Percentiles rank a stretch among this genome's conserved stretches.
These are phyloP conservation scores for Zoysia matrella DNA, from an alignment of 202 grass and related monocot species.

Conservation along the genomic window DNA sequence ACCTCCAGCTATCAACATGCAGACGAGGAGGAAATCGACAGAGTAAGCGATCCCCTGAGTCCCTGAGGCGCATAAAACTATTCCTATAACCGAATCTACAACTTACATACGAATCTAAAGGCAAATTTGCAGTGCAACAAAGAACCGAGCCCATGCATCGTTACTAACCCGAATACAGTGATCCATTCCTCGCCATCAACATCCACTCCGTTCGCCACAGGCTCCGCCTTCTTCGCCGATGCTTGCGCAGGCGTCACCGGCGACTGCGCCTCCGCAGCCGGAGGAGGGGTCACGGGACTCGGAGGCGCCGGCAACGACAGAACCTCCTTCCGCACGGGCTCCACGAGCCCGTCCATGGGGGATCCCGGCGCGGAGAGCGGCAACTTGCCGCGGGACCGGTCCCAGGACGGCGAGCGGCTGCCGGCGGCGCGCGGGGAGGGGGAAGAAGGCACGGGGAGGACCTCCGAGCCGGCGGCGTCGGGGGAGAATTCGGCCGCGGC, in stretches of 20 bases:
- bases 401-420: slow-evolving; percentile 61
- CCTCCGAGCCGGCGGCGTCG: slow-evolving; percentile 50
- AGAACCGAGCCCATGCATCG: slow-evolving; percentile 1
- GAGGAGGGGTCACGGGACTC: slow-evolving; percentile 41
- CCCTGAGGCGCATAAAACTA: background rate
- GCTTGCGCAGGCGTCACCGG: slow-evolving; percentile 32
- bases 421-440: slow-evolving; percentile 40
- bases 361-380: slow-evolving; percentile 32
- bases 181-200: slow-evolving; percentile 72
- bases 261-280: slow-evolving; percentile 34
- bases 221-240: slow-evolving; percentile 21
- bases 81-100: slow-evolving; percentile 24
- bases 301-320: slow-evolving; percentile 53
- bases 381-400: slow-evolving; percentile 43
- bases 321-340: slow-evolving; percentile 43
- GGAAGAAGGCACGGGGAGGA: slow-evolving; percentile 55
- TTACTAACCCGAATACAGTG: slow-evolving; percentile 80
- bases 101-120: background rate
- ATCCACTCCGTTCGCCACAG: slow-evolving; percentile 40
- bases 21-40: background rate
- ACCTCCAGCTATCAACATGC: background rate
- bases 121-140: background rate
- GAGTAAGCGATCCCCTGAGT: background rate
- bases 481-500: slow-evolving; percentile 64
- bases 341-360: slow-evolving; percentile 54